These are phyloP conservation scores for Vitis riparia DNA, from an alignment of 164 flowering plant species.

Conservation along the genomic window DNA sequence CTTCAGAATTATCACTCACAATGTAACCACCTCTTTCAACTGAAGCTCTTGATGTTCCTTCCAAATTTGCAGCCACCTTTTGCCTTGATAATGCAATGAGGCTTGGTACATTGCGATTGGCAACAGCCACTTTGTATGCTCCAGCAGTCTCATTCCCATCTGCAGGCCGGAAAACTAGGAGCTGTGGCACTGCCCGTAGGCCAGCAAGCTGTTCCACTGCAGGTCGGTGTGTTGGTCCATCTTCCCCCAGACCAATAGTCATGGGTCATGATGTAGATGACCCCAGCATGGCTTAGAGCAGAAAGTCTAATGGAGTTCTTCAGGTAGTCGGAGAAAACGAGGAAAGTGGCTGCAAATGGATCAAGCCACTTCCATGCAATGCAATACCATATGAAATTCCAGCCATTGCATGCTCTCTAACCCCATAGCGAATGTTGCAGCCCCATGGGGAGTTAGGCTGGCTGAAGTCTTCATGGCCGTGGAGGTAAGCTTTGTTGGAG, in stretches of 20 bases:
- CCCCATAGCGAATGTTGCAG: conserved; percentile 56
- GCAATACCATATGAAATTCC: conserved; percentile 67
- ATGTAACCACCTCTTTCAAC: conserved; percentile 60
- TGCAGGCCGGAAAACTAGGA: conserved; percentile 57
- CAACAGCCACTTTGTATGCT: conserved; percentile 55
- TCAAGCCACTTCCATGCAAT: conserved; percentile 52
- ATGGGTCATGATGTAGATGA: conserved; percentile 63
- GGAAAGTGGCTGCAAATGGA: conserved; percentile 63
- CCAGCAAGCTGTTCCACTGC: conserved; percentile 63
- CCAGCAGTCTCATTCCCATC: conserved; percentile 76
- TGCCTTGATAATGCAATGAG: conserved; percentile 62
- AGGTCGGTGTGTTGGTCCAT: conserved; percentile 77
- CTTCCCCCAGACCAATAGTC: conserved; percentile 73
- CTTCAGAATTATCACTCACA: conserved; percentile 45
- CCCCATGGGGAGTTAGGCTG: conserved; percentile 36
- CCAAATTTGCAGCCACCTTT: conserved; percentile 41
- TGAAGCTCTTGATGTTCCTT: conserved; percentile 40
- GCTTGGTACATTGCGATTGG: conserved; percentile 35
- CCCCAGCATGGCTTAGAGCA: conserved; percentile 59
- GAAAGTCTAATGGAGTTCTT: conserved; percentile 48
- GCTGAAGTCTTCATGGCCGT: conserved; percentile 30
- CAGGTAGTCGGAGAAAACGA: conserved; percentile 67
- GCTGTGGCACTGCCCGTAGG: conserved; percentile 50
- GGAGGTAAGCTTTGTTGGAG: conserved; percentile 40
- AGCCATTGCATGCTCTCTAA: conserved; percentile 67